phyloP scores from a whole-genome alignment of 768 basidiomycete species.

The Collybia mongolica region DNA sequence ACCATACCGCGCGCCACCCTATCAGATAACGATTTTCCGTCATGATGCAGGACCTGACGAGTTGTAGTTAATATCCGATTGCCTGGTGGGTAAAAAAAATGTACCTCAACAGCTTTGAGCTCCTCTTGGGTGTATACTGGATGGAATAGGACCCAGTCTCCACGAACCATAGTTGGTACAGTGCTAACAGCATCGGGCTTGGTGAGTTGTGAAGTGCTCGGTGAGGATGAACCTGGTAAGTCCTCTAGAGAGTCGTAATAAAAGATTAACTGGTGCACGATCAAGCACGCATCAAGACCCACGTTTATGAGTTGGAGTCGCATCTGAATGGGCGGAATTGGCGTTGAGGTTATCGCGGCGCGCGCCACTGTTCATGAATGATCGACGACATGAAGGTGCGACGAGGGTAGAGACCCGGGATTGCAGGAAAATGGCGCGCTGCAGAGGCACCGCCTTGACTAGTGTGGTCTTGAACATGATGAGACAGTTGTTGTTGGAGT shows the following conservation, averaged over 20 bases:
- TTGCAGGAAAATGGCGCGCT: constrained; percentile 8
- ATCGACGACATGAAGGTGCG: constrained; percentile 12
- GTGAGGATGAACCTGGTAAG: constrained; percentile 12
- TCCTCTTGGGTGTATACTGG: constrained; percentile 85
- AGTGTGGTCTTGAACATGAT: constrained; percentile 13
- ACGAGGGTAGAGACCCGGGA: constrained; percentile 7
- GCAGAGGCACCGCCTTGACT: constrained; percentile 8
- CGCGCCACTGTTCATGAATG: constrained; percentile 11
- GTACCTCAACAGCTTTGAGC: constrained; percentile 68
- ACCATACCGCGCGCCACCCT: constrained; percentile 70
- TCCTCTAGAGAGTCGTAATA: constrained; percentile 9
- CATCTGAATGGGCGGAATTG: constrained; percentile 14
- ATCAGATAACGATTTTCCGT: constrained; percentile 67
- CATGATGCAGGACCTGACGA: constrained; percentile 64
- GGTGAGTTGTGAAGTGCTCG: constrained; percentile 26
- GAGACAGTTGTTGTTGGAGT: background rate
- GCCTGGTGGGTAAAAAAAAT: background rate
- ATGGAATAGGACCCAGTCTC: constrained; percentile 92
- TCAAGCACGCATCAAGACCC: background rate
- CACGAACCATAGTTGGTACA: constrained; percentile 53
- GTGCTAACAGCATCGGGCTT: constrained; percentile 50
- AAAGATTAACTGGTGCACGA: background rate
- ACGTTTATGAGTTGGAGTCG: constrained; percentile 19
- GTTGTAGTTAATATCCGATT: background rate
- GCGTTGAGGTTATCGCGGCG: constrained; percentile 14